Evolutionary conservation across 1,284 basidiomycete genomes (phyloP).

Genomic region (Moesziomyces parantarcticus): DNA sequence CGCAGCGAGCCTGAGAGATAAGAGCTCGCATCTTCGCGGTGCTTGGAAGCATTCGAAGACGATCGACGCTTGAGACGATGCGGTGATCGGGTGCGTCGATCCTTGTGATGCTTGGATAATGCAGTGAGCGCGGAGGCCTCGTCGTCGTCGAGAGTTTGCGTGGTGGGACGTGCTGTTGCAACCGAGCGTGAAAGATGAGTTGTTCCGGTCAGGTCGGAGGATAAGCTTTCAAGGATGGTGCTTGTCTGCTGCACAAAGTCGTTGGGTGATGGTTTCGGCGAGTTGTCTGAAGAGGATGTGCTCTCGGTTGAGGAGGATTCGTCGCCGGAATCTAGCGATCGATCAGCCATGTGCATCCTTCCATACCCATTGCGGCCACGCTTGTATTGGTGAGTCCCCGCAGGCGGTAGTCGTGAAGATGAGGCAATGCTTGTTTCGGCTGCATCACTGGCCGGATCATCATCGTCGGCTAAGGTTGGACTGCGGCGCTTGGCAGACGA

Average conservation of each 20-base stretch:
- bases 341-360: slow-evolving; percentile 5
- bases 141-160: slow-evolving; percentile 36
- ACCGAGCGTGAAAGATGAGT: slow-evolving; percentile 15
- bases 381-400: slow-evolving; percentile 9
- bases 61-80: slow-evolving; percentile 30
- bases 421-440: slow-evolving; percentile 9
- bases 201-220: slow-evolving; percentile 29
- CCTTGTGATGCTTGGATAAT: slow-evolving; percentile 25
- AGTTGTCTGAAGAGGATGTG: background rate
- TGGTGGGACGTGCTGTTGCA: slow-evolving; percentile 3
- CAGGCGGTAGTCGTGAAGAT: background rate
- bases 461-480: background rate
- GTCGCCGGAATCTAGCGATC: slow-evolving; percentile 8
- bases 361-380: slow-evolving; percentile 13
- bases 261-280: slow-evolving; percentile 24
- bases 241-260: slow-evolving; percentile 46
- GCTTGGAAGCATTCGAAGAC: slow-evolving; percentile 40
- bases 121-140: slow-evolving; percentile 37
- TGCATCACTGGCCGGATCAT: slow-evolving; percentile 5
- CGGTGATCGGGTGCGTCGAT: slow-evolving; percentile 25
- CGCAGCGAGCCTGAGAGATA: slow-evolving; percentile 12
- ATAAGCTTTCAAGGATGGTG: slow-evolving; percentile 45
- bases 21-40: slow-evolving; percentile 18
- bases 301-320: slow-evolving; percentile 19
- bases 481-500: background rate